Evolutionary conservation across 2,329 filamentous ascomycete genomes (phyloP), one percentile per base, ranked within the genome.

Genomic region (Aureobasidium sp.): DNA sequence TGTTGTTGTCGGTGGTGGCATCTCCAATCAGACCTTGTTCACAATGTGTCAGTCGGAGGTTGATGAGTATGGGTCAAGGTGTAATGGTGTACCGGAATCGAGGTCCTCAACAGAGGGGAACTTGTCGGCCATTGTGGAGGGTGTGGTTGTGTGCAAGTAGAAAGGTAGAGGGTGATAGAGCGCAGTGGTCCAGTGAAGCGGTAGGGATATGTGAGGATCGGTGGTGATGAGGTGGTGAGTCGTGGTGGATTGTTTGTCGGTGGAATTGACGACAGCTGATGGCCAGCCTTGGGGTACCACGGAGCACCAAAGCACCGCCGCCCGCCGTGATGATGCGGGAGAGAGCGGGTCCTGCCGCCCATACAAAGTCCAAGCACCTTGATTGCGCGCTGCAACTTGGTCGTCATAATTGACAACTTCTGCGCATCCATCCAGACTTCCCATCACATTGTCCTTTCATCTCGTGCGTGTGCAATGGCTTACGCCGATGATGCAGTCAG

Each of bases 401-500:
- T n/a, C 17, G 37, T 55, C 37, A 42, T 37, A 37, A 29, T 55
- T 55, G 36, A 7, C 42, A 25, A n/a, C 37, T 47, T 22, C 44
- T 29, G 20, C 48, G n/a, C 14, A 9, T 27, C 48, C 37, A 20
- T 22, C 20, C 12, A 48, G 6, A 25, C 27, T 12, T 17, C 7
- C 52, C 37, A n/a, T 41, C 22, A 22, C 51, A 29, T 41, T 12
- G 2, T 55, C 3, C 37, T 27, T 31, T 25, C 31, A n/a, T 48
- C 51, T 34, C 64, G 37, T 37, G 51, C 25, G 12, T 14, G 14
- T 37, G 34, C 17, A 11, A 97, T 99, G 93, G 87, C 94, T 49
- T 97, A 96, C 78, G 94, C 89, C 67, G 92, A 97, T 76, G 94
- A 99, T 78, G 90, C 91, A 51, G 91, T 99, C 62, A 86, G 92